Percentiles rank a stretch among this genome's conserved stretches.
These are phyloP conservation scores for Scleromitrula shiraiana DNA, from an alignment of 2,329 filamentous ascomycete genomes.

Conservation along the genomic window DNA sequence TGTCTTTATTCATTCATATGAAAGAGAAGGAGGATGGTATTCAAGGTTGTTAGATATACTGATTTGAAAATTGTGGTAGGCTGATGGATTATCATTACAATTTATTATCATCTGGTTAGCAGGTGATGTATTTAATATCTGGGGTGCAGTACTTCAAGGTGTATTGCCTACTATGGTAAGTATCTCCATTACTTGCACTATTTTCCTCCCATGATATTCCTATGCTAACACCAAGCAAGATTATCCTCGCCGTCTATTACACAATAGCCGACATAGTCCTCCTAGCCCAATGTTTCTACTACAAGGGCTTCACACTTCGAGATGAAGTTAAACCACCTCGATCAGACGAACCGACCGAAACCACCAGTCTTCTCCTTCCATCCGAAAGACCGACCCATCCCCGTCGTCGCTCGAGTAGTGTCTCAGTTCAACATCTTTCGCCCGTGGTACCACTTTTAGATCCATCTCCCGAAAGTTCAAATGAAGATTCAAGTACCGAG, in stretches of 20 bases:
- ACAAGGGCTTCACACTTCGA: slow-evolving; percentile 69
- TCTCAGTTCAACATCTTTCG: slow-evolving; percentile 60
- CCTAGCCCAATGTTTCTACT: slow-evolving; percentile 88
- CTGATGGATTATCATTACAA: slow-evolving; percentile 80
- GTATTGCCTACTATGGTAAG: slow-evolving; percentile 85
- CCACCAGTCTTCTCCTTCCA: slow-evolving; percentile 40
- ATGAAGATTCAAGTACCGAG: too few relatives aligned
- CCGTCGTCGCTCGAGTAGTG: slow-evolving; percentile 41
- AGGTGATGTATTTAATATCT: slow-evolving; percentile 94
- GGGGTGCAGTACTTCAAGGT: slow-evolving; percentile 83
- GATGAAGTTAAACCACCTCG: slow-evolving; percentile 40
- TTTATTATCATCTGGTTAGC: slow-evolving; percentile 91
- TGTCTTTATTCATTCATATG: too few relatives aligned
- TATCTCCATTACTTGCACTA: not conserved
- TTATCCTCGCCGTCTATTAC: slow-evolving; percentile 90
- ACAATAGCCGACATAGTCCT: slow-evolving; percentile 87
- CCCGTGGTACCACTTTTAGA: slow-evolving; percentile 73
- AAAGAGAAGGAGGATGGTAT: too few relatives aligned
- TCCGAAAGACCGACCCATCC: slow-evolving; percentile 36
- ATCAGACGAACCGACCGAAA: slow-evolving; percentile 40
- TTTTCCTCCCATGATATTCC: not conserved
- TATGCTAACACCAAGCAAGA: slow-evolving; percentile 36
- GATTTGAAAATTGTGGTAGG: slow-evolving; percentile 32
- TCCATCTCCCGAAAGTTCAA: too few relatives aligned
- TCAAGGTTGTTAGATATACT: not conserved